A percentile compares a stretch with the other conserved stretches of the same genome.
Evolutionary conservation across 2,329 filamentous ascomycete genomes (phyloP).

Genomic region (Xylariaceae sp.): DNA sequence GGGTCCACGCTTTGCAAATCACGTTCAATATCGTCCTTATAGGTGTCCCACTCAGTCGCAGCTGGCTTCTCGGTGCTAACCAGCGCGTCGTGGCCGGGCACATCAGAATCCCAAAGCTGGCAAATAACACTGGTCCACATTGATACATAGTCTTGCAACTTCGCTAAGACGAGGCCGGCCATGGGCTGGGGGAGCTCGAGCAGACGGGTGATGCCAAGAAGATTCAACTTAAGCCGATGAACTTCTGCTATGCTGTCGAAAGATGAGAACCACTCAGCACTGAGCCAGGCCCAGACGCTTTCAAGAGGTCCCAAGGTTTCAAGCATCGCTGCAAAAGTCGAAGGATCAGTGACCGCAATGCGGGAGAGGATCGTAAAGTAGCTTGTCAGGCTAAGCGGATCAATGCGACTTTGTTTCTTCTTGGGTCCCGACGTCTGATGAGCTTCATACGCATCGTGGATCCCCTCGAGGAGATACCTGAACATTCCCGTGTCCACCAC

Average conservation of each 20-base stretch:
- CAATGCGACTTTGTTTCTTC: constrained; percentile 62
- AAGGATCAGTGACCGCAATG: constrained; percentile 68
- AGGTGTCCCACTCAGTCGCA: constrained; percentile 52
- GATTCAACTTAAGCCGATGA: constrained; percentile 65
- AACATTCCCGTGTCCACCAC: constrained; percentile 62
- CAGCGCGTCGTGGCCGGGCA: constrained; percentile 47
- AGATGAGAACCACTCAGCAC: constrained; percentile 62
- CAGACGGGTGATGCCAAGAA: constrained; percentile 67
- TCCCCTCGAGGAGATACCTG: constrained; percentile 57
- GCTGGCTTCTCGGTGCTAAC: constrained; percentile 42
- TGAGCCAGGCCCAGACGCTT: constrained; percentile 57
- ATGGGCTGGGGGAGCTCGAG: constrained; percentile 58
- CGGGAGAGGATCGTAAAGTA: constrained; percentile 81
- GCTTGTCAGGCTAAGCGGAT: constrained; percentile 73
- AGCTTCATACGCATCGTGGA: constrained; percentile 67
- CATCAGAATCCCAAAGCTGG: constrained; percentile 59
- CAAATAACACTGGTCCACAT: constrained; percentile 70
- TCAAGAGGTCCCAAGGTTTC: constrained; percentile 44
- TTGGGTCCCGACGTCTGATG: constrained; percentile 81
- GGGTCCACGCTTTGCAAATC: constrained; percentile 57
- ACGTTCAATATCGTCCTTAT: constrained; percentile 51
- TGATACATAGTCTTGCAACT: constrained; percentile 68
- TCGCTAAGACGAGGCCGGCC: constrained; percentile 54
- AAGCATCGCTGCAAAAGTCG: constrained; percentile 59
- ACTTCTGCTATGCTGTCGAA: constrained; percentile 64